phyloP scores from a whole-genome alignment of 306 rosid genomes.

The Rosa rugosa region DNA sequence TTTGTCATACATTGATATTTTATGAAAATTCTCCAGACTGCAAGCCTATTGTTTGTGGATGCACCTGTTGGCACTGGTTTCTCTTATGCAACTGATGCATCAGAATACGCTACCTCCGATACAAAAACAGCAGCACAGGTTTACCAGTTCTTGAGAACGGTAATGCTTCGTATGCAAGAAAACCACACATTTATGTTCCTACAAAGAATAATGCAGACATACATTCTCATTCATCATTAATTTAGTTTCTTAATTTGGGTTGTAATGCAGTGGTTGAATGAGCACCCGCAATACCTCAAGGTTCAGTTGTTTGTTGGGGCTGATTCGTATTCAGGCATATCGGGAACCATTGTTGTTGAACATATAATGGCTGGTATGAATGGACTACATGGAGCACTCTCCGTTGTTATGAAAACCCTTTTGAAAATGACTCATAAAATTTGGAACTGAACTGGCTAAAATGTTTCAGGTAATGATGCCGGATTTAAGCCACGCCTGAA shows the following conservation, averaged over 20 bases:
- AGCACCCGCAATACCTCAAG: conserved; percentile 16
- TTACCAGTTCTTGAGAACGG: conserved; percentile 20
- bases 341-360: conserved; percentile 13
- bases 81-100: conserved; percentile 23
- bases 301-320: conserved; percentile 19
- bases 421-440: neutral
- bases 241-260: neutral
- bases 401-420: neutral
- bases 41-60: conserved; percentile 29
- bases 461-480: conserved; percentile 21
- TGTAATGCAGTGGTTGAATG: conserved; percentile 27
- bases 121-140: conserved; percentile 16
- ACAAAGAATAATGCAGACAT: neutral
- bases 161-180: neutral
- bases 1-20: neutral
- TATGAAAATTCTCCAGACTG: neutral
- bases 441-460: neutral
- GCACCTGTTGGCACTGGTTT: conserved; percentile 33
- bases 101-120: conserved; percentile 11
- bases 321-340: conserved; percentile 25
- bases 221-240: neutral
- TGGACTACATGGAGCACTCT: neutral
- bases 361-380: conserved; percentile 19
- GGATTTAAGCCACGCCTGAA: conserved; percentile 10
- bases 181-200: neutral